Conservation (phyloP, 371 early-diverging fungal species). For the Mucor piriformis region DNA sequence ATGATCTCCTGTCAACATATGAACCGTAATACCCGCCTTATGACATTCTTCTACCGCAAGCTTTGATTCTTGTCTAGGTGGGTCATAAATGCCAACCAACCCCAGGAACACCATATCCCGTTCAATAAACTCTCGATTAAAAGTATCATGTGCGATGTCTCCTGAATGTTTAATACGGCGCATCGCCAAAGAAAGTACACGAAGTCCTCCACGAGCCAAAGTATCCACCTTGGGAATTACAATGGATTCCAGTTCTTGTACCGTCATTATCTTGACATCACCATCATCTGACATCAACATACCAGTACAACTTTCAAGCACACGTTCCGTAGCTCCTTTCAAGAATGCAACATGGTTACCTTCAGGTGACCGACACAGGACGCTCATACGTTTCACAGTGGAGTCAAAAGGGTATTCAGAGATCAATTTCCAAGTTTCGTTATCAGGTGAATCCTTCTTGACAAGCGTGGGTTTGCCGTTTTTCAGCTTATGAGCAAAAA, state of each 20-base stretch:
- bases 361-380: constrained; percentile 68
- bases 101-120: constrained; percentile 83
- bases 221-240: constrained; percentile 59
- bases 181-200: constrained; percentile 56
- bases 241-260: constrained; percentile 53
- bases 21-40: constrained; percentile 89
- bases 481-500: constrained; percentile 74
- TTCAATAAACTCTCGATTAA: constrained; percentile 68
- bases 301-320: constrained; percentile 61
- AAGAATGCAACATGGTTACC: constrained; percentile 53
- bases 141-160: constrained; percentile 43
- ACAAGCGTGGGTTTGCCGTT: constrained; percentile 67
- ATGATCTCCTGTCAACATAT: constrained; percentile 97
- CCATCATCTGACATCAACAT: constrained; percentile 54
- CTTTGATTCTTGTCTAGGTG: constrained; percentile 80
- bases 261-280: constrained; percentile 34
- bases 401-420: constrained; percentile 86
- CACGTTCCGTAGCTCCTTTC: constrained; percentile 82
- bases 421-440: constrained; percentile 61
- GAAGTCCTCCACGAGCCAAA: constrained; percentile 72
- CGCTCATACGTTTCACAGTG: constrained; percentile 91
- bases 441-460: constrained; percentile 20
- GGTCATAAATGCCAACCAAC: constrained; percentile 92
- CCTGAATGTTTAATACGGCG: constrained; percentile 56
- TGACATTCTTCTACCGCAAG: constrained; percentile 86